Evolutionary conservation across 148 eudicot species (phyloP).

Genomic region (Drosera capensis): DNA sequence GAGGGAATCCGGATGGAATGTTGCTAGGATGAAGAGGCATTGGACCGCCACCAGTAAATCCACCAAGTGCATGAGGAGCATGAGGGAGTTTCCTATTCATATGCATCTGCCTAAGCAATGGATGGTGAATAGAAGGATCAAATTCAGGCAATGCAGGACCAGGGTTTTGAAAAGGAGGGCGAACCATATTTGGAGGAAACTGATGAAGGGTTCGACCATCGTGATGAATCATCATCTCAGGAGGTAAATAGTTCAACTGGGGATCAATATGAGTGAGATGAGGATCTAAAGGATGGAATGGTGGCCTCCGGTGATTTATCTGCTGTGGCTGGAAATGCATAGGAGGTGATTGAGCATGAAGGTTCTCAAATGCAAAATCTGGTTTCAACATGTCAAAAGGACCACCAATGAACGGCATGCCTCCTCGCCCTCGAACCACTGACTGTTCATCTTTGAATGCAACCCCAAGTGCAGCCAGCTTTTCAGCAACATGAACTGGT

Average conservation of each 20-base stretch:
- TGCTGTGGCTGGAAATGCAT: slow-evolving; percentile 34
- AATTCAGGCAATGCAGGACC: slow-evolving; percentile 32
- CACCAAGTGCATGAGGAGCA: slow-evolving; percentile 29
- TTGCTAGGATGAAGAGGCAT: slow-evolving; percentile 34
- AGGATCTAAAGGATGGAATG: slow-evolving; percentile 38
- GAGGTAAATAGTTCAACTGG: slow-evolving; percentile 48
- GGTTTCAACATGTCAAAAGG: slow-evolving; percentile 31
- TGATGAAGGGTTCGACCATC: slow-evolving; percentile 38
- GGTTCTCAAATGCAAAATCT: slow-evolving; percentile 34
- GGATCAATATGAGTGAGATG: slow-evolving; percentile 44
- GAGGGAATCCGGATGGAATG: slow-evolving; percentile 27
- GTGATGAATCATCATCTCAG: slow-evolving; percentile 30
- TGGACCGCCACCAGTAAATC: slow-evolving; percentile 36
- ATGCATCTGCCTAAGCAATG: slow-evolving; percentile 58
- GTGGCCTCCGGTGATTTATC: slow-evolving; percentile 40
- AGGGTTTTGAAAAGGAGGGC: slow-evolving; percentile 43
- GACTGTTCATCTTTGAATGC: slow-evolving; percentile 27
- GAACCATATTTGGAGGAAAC: slow-evolving; percentile 38
- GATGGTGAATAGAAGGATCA: slow-evolving; percentile 42
- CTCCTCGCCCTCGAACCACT: slow-evolving; percentile 21
- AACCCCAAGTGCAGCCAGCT: slow-evolving; percentile 37
- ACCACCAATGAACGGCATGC: slow-evolving; percentile 26
- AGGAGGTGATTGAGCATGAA: slow-evolving; percentile 34
- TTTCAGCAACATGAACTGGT: slow-evolving; percentile 33
- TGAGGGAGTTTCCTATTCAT: slow-evolving; percentile 40